Evolutionary conservation across 2,329 filamentous ascomycete species (phyloP), one percentile per base, ranked within the genome.

Genomic region (Penicillium italicum): DNA sequence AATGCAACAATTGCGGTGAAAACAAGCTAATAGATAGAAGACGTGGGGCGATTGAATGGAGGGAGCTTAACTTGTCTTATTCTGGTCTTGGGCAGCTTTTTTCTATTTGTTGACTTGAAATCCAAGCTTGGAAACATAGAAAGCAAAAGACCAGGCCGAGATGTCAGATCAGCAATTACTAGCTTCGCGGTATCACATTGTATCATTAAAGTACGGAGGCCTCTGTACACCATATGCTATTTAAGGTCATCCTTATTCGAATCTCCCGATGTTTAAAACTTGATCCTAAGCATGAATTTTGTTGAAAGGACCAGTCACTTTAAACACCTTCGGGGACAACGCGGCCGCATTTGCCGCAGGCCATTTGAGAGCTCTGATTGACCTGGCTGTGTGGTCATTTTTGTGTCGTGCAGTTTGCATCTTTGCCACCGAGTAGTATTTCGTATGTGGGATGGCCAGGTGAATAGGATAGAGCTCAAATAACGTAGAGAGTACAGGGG

Each of bases 1-100:
- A 60, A 53, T 53, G 52, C 34, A 18, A 53, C 51, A 58, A 24
- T 52, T 57, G 50, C 49, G 52, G 52, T 58, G 56, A 56, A 50
- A 44, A 31, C 20, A 51, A 45, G 14, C 28, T n/a, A 40, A 57
- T 50, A 16, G 41, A 50, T 37, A 45, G 38, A 16, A 18, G 33
- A 20, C 43, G 40, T 45, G 53, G 45, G 31, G 20, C 31, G 1
- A 18, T 26, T 14, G 5, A 24, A 11, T 34, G 22, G 33, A 16
- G 9, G 38, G 18, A 45, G 26, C 12, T 45, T n/a, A n/a, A n/a
- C n/a, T n/a, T n/a, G n/a, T n/a, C n/a, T n/a, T n/a, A n/a, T n/a
- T n/a, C n/a, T n/a, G n/a, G n/a, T n/a, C n/a, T n/a, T n/a, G n/a
- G n/a, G n/a, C n/a, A n/a, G n/a, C n/a, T n/a, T n/a, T 37, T 14